Evolutionary conservation across 768 basidiomycete species (phyloP).

Genomic region (Boletales sp.): DNA sequence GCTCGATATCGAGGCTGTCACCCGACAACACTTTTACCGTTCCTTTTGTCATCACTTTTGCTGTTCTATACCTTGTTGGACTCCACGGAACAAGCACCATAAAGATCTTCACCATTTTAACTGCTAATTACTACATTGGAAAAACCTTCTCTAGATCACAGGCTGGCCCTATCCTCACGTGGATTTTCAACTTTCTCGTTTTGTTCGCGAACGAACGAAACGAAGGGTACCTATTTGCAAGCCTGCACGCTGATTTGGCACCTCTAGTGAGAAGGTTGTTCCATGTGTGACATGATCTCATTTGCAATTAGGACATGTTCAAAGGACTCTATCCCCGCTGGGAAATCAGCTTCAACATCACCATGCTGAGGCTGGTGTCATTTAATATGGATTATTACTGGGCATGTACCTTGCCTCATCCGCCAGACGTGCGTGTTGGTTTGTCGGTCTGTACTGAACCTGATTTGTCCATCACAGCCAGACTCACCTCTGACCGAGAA

Average conservation of each 20-base stretch:
- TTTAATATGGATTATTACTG: constrained; percentile 94
- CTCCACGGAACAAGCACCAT: constrained; percentile 80
- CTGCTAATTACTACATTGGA: constrained; percentile 64
- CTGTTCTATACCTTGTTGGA: constrained; percentile 58
- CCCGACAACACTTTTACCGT: constrained; percentile 38
- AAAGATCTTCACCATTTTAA: constrained; percentile 74
- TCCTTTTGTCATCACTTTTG: constrained; percentile 58
- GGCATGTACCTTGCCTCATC: constrained; percentile 49
- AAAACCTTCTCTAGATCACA: constrained; percentile 41
- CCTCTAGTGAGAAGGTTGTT: constrained; percentile 50
- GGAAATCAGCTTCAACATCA: constrained; percentile 94
- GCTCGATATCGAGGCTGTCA: constrained; percentile 24
- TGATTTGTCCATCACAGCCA: constrained; percentile 17
- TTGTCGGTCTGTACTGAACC: not conserved
- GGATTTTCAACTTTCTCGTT: constrained; percentile 72
- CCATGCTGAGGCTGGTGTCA: constrained; percentile 89
- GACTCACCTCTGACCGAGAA: constrained; percentile 47
- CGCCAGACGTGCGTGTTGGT: constrained; percentile 39
- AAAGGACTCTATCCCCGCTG: constrained; percentile 85
- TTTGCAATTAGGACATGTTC: constrained; percentile 49
- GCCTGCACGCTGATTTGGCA: constrained; percentile 50
- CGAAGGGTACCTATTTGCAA: constrained; percentile 68
- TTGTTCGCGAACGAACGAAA: constrained; percentile 76
- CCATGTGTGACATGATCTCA: constrained; percentile 3
- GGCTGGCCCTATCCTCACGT: constrained; percentile 54